A percentile compares a stretch with the other conserved stretches of the same genome.
These are phyloP conservation scores for Annona cherimola DNA, from an alignment of 164 flowering plant genomes.

Conservation along the genomic window DNA sequence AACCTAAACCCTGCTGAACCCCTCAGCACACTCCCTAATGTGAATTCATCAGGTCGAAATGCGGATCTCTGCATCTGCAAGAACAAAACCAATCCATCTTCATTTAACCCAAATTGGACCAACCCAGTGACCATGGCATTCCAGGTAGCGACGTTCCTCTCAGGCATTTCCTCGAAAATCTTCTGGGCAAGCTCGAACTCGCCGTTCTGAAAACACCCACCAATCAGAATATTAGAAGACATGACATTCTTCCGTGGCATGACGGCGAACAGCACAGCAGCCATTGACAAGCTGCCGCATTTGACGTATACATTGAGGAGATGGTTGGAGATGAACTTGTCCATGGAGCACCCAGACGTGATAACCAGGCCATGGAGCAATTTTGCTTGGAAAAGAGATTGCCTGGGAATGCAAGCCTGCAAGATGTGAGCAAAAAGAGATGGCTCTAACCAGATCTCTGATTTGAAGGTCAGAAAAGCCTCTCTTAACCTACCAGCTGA, in stretches of 20 bases:
- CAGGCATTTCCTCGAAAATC: conserved; percentile 59
- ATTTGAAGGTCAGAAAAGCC: conserved; percentile 36
- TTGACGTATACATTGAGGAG: conserved; percentile 58
- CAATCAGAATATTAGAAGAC: conserved; percentile 64
- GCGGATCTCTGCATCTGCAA: conserved; percentile 20
- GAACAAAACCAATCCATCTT: conserved; percentile 53
- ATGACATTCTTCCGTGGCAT: conserved; percentile 56
- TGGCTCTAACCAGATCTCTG: conserved; percentile 45
- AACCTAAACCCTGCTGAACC: conserved; percentile 23
- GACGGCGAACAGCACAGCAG: conserved; percentile 26
- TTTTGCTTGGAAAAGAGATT: conserved; percentile 32
- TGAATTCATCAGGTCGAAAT: conserved; percentile 23
- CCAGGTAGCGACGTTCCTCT: conserved; percentile 60
- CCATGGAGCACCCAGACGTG: conserved; percentile 45
- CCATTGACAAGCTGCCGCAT: conserved; percentile 30
- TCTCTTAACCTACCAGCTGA: conserved; percentile 38
- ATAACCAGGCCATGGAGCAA: conserved; percentile 54
- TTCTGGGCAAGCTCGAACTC: conserved; percentile 47
- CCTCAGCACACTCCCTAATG: conserved; percentile 24
- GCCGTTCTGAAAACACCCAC: conserved; percentile 42
- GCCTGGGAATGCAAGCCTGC: conserved; percentile 36
- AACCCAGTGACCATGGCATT: conserved; percentile 63
- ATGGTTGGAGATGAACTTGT: conserved; percentile 58
- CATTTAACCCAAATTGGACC: conserved; percentile 44
- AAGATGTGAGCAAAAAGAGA: conserved; percentile 47